These are phyloP conservation scores for Benincasa hispida DNA, from an alignment of 306 rosid species.

Conservation along the genomic window DNA sequence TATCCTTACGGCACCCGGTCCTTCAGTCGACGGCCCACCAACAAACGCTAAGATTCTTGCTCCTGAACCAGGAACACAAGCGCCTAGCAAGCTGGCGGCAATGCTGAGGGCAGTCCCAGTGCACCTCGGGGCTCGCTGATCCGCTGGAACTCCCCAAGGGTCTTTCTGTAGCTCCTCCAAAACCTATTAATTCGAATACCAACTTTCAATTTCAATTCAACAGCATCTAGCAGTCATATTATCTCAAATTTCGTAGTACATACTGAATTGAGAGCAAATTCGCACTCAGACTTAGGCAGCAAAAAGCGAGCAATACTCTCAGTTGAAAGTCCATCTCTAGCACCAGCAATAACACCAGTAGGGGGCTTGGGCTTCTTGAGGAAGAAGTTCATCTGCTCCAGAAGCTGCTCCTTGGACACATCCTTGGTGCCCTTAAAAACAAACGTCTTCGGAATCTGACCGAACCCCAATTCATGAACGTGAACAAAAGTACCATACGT, in stretches of 20 bases:
- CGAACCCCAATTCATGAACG: constrained; percentile 86
- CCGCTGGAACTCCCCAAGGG: constrained; percentile 79
- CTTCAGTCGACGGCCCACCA: constrained; percentile 96
- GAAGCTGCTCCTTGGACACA: constrained; percentile 62
- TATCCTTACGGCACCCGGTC: constrained; percentile 79
- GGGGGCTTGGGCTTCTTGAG: constrained; percentile 60
- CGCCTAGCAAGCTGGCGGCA: constrained; percentile 89
- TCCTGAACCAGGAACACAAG: constrained; percentile 88
- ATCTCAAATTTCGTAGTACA: not conserved
- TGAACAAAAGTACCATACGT: constrained; percentile 72
- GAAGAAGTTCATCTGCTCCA: constrained; percentile 82
- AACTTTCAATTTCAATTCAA: constrained; percentile 1
- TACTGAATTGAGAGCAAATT: constrained; percentile 74
- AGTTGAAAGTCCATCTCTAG: constrained; percentile 64
- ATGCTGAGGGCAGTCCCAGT: constrained; percentile 75
- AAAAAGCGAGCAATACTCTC: constrained; percentile 78
- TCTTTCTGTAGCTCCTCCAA: constrained; percentile 95
- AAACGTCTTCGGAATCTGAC: constrained; percentile 52
- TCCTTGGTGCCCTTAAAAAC: constrained; percentile 82
- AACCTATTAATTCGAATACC: constrained; percentile 26
- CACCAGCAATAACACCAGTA: constrained; percentile 78
- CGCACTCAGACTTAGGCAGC: constrained; percentile 72
- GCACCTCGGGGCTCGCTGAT: constrained; percentile 75
- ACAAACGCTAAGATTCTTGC: constrained; percentile 89
- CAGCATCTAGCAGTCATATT: not conserved